Evolutionary conservation across 495 filamentous ascomycete genomes (phyloP).

Genomic region (Hypoxylon fuscum): DNA sequence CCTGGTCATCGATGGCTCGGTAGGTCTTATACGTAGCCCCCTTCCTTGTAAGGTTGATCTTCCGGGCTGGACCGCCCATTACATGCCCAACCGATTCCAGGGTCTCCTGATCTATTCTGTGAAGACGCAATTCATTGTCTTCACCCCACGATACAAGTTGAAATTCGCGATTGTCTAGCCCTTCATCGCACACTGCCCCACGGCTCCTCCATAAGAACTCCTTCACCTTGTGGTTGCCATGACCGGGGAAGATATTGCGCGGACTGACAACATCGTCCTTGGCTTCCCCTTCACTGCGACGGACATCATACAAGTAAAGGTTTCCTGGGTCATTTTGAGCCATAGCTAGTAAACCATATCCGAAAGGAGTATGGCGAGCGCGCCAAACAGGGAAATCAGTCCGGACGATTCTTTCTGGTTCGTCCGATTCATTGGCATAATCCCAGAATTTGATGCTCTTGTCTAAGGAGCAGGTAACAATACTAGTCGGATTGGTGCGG

Average conservation of each 20-base stretch:
- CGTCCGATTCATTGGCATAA: conserved; percentile 66
- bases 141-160: conserved; percentile 94
- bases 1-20: conserved; percentile 67
- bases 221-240: conserved; percentile 83
- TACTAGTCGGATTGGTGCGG: conserved; percentile 70
- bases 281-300: conserved; percentile 50
- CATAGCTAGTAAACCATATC: conserved; percentile 87
- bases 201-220: conserved; percentile 93
- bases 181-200: conserved; percentile 71
- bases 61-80: conserved; percentile 70
- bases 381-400: conserved; percentile 92
- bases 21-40: conserved; percentile 90
- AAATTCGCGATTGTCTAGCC: conserved; percentile 88
- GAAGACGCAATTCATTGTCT: conserved; percentile 82
- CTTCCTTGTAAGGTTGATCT: conserved; percentile 78
- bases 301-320: conserved; percentile 86
- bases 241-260: conserved; percentile 79
- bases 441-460: conserved; percentile 96
- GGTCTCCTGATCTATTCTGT: conserved; percentile 71
- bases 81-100: conserved; percentile 79
- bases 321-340: conserved; percentile 86
- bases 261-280: conserved; percentile 61
- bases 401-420: conserved; percentile 75
- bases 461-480: conserved; percentile 91
- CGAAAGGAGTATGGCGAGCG: conserved; percentile 93